These are phyloP conservation scores for Pseudocercospora eumusae DNA, from an alignment of 2,329 filamentous ascomycete genomes.

Conservation along the genomic window DNA sequence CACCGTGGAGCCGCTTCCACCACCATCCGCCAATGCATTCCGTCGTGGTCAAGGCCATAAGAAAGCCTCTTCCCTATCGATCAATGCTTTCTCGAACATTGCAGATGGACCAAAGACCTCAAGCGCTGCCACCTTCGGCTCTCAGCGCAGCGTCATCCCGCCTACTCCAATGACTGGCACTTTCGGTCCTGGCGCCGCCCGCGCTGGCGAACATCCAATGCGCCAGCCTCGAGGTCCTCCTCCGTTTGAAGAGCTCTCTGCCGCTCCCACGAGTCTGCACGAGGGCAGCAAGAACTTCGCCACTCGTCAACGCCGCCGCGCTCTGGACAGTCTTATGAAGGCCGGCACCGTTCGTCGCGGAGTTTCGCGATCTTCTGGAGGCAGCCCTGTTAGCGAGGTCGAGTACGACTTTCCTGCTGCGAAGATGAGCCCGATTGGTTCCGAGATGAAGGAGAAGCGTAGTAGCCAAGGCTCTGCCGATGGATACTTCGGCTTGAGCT, in stretches of 20 bases:
- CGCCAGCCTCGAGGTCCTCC: constrained; percentile 93
- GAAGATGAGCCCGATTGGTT: constrained; percentile 44
- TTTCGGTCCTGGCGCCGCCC: constrained; percentile 89
- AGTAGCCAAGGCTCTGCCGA: constrained; percentile 39
- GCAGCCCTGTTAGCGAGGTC: constrained; percentile 78
- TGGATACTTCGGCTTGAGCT: constrained; percentile 54
- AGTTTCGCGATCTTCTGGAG: constrained; percentile 65
- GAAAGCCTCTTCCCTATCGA: constrained; percentile 74
- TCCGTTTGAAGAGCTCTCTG: constrained; percentile 82
- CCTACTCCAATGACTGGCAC: constrained; percentile 77
- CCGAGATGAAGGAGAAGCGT: constrained; percentile 43
- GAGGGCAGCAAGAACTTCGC: constrained; percentile 98
- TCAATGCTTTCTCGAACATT: constrained; percentile 60
- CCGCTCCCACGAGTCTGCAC: constrained; percentile 86
- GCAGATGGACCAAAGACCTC: constrained; percentile 71
- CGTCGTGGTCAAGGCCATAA: constrained; percentile 76
- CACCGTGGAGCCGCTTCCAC: constrained; percentile 72
- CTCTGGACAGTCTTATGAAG: constrained; percentile 86
- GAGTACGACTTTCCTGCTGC: constrained; percentile 68
- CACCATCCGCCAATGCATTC: constrained; percentile 87
- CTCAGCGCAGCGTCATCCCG: constrained; percentile 59
- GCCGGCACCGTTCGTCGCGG: constrained; percentile 82
- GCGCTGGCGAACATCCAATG: constrained; percentile 89
- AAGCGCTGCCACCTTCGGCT: constrained; percentile 51
- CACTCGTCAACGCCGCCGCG: constrained; percentile 85